Evolutionary conservation across 306 rosid species (phyloP).

Genomic region (Rubus parviflorus): DNA sequence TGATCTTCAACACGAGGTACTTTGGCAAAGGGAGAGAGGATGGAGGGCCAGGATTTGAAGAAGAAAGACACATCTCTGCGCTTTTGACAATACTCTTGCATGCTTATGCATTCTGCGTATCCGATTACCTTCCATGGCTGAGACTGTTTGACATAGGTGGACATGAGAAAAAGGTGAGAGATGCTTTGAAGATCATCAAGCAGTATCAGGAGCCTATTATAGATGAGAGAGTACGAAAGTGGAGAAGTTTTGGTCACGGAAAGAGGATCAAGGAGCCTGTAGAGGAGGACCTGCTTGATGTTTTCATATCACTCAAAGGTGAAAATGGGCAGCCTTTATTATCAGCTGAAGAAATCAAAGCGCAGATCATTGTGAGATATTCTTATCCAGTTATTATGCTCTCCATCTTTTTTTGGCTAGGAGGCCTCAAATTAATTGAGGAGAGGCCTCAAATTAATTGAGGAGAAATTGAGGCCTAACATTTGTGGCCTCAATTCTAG

Average conservation of each 20-base stretch:
- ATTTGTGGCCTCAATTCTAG: no score
- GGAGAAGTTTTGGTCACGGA: constrained; percentile 28
- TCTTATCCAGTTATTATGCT: not conserved
- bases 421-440: no score
- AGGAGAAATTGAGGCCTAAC: no score
- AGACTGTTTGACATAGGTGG: constrained; percentile 40
- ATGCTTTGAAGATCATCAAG: constrained; percentile 15
- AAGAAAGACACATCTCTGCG: constrained; percentile 33
- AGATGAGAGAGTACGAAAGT: constrained; percentile 27
- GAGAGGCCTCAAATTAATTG: no score
- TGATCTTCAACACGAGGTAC: constrained; percentile 27
- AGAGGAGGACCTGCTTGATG: constrained; percentile 44
- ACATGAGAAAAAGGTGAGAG: constrained; percentile 14
- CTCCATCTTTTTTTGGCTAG: no score
- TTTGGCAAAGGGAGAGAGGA: constrained; percentile 34
- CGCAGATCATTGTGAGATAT: constrained; percentile 32
- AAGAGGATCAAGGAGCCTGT: constrained; percentile 5
- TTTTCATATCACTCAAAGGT: constrained; percentile 38
- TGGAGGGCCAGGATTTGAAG: constrained; percentile 48
- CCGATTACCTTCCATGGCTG: constrained; percentile 46
- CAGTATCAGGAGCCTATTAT: constrained; percentile 39
- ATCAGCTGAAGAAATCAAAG: constrained; percentile 41
- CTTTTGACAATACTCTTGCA: constrained; percentile 26
- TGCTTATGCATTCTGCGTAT: constrained; percentile 26
- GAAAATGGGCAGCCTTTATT: constrained; percentile 22